Evolutionary conservation across 192 early-diverging fungal species (phyloP), one percentile per base, ranked within the genome.

Genomic region (Coemansia interrupta): DNA sequence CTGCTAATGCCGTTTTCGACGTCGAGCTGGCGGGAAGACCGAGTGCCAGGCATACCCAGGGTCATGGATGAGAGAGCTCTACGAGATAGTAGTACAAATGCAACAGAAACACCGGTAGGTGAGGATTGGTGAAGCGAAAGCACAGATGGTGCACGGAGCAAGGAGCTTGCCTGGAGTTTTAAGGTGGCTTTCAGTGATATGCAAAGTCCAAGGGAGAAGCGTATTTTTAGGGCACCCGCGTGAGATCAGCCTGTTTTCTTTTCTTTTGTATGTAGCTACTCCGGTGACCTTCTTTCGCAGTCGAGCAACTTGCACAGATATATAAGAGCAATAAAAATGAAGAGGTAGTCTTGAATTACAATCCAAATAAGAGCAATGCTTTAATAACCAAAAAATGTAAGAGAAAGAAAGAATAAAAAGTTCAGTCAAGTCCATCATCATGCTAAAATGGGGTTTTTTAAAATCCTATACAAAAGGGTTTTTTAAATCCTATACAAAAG

Each of bases 41-140:
- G 18, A 17, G 30, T 38, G 32, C 17, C 22, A 53, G 39, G 32
- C 30, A 53, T 53, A 38, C 15, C 30, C 32, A 20, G 7, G 20
- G 51, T 17, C 29, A 38, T 53, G 30, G 18, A 53, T 10, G 28
- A 17, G 1, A 17, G 30, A 9, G 51, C 18, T 53, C 51, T 53
- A 53, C 28, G 51, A 38, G 14, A 53, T 8, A 53, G 32, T 18
- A 30, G 32, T 32, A 53, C 17, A 39, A 53, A 53, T 38, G 51
- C 51, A 53, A 30, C 51, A 20, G 51, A 32, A 18, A 38, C 32
- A 17, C 51, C 32, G 17, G 41, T 10, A 43, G 39, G 39, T 13
- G 22, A 42, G 20, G 54, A 26, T 3, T 19, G 24, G 26, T 53
- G 19, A 24, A 20, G 54, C 14, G 19, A 20, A 14, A 55, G 20